Percentiles rank a stretch among this genome's conserved stretches.
These are phyloP conservation scores for Pontederia crassipes DNA, from an alignment of 176 grass and related monocot genomes.

Conservation along the genomic window DNA sequence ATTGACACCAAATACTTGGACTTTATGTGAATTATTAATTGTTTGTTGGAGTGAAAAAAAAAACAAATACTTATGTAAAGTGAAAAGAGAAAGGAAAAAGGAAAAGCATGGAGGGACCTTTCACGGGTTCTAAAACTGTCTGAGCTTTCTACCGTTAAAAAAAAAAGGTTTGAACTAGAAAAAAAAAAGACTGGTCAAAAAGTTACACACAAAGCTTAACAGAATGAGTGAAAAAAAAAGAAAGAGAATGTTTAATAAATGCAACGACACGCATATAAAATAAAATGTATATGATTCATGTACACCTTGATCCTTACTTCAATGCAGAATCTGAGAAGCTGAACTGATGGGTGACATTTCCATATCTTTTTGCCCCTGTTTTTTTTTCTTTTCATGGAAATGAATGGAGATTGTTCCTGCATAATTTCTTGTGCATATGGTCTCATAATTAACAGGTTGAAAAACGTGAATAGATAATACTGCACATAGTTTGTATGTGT, in stretches of 20 bases:
- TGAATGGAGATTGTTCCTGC: no score
- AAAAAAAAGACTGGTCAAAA: conserved; percentile 8
- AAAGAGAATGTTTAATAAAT: not conserved
- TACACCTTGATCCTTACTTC: not conserved
- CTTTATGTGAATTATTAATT: not conserved
- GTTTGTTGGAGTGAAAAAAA: not conserved
- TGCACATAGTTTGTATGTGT: no score
- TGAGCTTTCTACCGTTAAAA: not conserved
- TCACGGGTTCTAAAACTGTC: not conserved
- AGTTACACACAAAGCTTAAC: not conserved
- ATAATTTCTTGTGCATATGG: no score
- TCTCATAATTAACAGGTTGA: no score
- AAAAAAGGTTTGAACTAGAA: not conserved
- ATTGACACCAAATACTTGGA: not conserved
- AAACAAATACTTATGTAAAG: no score
- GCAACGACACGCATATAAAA: no score
- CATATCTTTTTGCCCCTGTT: no score
- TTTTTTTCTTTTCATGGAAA: no score
- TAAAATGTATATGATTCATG: not conserved
- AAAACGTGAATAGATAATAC: no score
- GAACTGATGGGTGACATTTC: no score
- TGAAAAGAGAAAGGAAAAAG: not conserved
- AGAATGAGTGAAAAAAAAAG: not conserved
- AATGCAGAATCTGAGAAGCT: no score
- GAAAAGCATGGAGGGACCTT: not conserved